Evolutionary conservation across 495 filamentous ascomycete species (phyloP).

Genomic region (Immersiella caudata): DNA sequence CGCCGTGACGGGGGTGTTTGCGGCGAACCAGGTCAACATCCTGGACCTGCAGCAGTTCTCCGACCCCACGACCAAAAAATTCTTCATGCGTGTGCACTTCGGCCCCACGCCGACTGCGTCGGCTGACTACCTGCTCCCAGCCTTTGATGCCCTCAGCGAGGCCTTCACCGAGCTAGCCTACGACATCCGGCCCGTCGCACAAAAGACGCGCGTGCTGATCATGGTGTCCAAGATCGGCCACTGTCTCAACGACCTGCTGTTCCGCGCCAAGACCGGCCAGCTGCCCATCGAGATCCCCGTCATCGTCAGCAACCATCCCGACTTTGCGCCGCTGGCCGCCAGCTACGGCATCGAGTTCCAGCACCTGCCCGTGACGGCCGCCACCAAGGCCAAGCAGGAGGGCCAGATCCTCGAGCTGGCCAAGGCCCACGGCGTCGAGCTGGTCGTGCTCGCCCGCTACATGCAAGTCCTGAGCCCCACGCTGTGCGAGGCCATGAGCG

Average conservation of each 20-base stretch:
- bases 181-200: constrained; percentile 60
- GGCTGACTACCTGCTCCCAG: constrained; percentile 48
- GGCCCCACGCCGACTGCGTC: constrained; percentile 48
- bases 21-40: constrained; percentile 68
- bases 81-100: constrained; percentile 81
- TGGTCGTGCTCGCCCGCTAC: constrained; percentile 77
- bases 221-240: constrained; percentile 83
- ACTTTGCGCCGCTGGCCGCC: constrained; percentile 65
- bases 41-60: constrained; percentile 75
- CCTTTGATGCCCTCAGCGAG: constrained; percentile 59
- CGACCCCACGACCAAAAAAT: constrained; percentile 63
- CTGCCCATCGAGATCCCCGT: constrained; percentile 69
- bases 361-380: constrained; percentile 70
- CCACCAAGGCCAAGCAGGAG: constrained; percentile 71
- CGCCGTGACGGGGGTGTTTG: constrained; percentile 71
- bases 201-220: constrained; percentile 72
- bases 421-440: constrained; percentile 63
- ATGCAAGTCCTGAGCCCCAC: constrained; percentile 77
- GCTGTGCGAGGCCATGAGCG: constrained; percentile 72
- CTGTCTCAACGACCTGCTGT: constrained; percentile 79
- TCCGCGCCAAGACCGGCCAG: constrained; percentile 64
- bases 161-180: constrained; percentile 59
- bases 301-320: constrained; percentile 73
- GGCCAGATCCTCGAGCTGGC: constrained; percentile 65
- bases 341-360: constrained; percentile 73